A percentile compares a stretch with the other conserved stretches of the same genome.
These are phyloP conservation scores for Dactylellina cionopaga DNA, from an alignment of 2,329 filamentous ascomycete genomes.

Conservation along the genomic window DNA sequence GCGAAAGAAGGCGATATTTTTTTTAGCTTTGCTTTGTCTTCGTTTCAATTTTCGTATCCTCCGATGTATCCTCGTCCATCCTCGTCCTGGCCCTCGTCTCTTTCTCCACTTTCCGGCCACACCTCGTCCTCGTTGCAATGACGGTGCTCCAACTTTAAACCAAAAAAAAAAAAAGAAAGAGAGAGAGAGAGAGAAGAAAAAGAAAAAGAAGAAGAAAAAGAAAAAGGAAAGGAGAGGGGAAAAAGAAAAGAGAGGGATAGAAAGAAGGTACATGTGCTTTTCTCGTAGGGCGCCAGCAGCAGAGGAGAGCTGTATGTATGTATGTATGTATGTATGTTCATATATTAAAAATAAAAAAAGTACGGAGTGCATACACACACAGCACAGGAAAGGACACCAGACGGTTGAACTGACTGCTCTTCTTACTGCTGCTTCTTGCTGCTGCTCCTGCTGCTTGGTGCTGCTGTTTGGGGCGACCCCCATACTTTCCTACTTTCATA, in stretches of 20 bases:
- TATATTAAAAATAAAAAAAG: neutral
- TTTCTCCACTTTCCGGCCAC: slow-evolving; percentile 7
- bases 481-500: neutral
- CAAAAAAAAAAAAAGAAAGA: slow-evolving; percentile 28
- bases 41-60: slow-evolving; percentile 25
- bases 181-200: neutral
- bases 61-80: slow-evolving; percentile 23
- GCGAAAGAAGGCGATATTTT: slow-evolving; percentile 21
- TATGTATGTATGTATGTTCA: neutral
- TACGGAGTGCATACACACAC: slow-evolving; percentile 1
- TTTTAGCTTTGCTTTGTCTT: slow-evolving; percentile 10
- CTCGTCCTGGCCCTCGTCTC: slow-evolving; percentile 19
- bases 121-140: slow-evolving; percentile 25
- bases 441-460: too few species aligned
- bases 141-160: slow-evolving; percentile 51
- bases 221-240: neutral
- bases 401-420: too few species aligned
- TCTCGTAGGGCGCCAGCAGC: neutral
- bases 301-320: neutral
- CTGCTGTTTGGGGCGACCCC: too few species aligned
- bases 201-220: neutral
- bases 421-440: too few species aligned
- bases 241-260: neutral
- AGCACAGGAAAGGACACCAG: too few species aligned
- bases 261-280: slow-evolving; percentile 8